Evolutionary conservation across 345 rosid genomes (phyloP).

Genomic region (Hibiscus syriacus): DNA sequence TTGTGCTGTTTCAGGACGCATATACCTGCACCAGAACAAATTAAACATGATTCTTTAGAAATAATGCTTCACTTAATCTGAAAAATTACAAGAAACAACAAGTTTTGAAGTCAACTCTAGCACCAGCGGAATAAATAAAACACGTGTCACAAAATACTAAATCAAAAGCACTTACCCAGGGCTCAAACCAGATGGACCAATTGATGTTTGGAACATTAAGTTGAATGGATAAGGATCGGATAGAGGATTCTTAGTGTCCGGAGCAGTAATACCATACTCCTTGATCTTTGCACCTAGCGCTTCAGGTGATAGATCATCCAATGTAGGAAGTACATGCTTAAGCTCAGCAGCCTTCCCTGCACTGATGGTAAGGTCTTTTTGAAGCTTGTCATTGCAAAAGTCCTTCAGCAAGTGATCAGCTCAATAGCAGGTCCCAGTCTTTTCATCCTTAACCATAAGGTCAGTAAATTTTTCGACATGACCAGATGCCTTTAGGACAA

Average conservation of each 20-base stretch:
- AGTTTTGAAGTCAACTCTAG: neutral
- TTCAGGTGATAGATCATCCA: conserved; percentile 75
- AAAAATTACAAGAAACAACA: neutral
- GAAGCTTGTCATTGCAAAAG: conserved; percentile 73
- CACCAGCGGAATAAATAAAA: neutral
- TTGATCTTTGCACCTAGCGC: conserved; percentile 73
- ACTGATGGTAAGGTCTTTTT: conserved; percentile 63
- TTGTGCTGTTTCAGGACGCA: conserved; percentile 99
- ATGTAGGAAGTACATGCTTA: conserved; percentile 60
- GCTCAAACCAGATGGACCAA: conserved; percentile 81
- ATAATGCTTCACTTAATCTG: neutral
- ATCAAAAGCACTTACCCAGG: conserved; percentile 51
- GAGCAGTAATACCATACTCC: conserved; percentile 74
- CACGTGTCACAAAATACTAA: neutral
- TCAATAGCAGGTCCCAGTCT: conserved; percentile 72
- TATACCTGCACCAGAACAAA: conserved; percentile 42
- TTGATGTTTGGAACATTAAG: conserved; percentile 94
- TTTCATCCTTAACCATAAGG: conserved; percentile 93
- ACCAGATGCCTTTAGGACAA: conserved; percentile 90
- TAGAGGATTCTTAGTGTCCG: conserved; percentile 70
- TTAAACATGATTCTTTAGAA: neutral
- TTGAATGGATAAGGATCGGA: conserved; percentile 92
- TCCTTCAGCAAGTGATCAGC: conserved; percentile 94
- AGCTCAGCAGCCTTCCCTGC: conserved; percentile 74
- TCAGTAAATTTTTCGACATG: conserved; percentile 98